Evolutionary conservation across 2,329 filamentous ascomycete species (phyloP).

Genomic region (Aspergillus sp.): DNA sequence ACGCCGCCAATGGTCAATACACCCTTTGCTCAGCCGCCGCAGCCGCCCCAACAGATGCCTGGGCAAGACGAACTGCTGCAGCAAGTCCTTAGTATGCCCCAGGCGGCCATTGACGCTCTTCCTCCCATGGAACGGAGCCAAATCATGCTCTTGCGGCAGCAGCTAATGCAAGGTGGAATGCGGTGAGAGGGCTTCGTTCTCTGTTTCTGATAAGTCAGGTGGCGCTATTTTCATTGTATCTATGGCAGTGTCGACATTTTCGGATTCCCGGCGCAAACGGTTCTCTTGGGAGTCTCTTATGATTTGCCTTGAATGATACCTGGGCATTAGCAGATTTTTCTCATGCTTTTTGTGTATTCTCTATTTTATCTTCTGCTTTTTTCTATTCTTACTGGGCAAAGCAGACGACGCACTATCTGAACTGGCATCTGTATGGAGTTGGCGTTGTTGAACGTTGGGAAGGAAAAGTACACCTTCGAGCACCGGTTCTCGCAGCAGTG

Average conservation of each 20-base stretch:
- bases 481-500: not conserved
- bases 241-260: constrained; percentile 1
- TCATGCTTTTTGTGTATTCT: constrained; percentile 9
- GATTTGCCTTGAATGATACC: constrained; percentile 20
- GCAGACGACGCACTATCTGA: not conserved
- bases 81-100: constrained; percentile 79
- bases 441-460: not conserved
- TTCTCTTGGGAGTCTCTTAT: constrained; percentile 11
- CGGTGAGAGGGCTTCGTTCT: constrained; percentile 28
- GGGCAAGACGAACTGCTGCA: constrained; percentile 76
- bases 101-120: constrained; percentile 77
- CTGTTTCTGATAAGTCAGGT: constrained; percentile 6
- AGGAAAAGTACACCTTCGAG: constrained; percentile 4
- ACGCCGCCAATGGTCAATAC: constrained; percentile 56
- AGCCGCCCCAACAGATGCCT: constrained; percentile 51
- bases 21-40: constrained; percentile 50
- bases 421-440: not conserved
- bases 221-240: constrained; percentile 10
- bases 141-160: constrained; percentile 75
- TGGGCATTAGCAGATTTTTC: constrained; percentile 19
- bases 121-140: constrained; percentile 76
- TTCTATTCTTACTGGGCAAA: constrained; percentile 1
- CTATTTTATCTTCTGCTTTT: not conserved
- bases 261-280: constrained; percentile 20
- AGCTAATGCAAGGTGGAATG: constrained; percentile 55